Base-by-base conservation (phyloP, 2,329 filamentous ascomycete genomes). In the Rhynchosporium graminicola region DNA sequence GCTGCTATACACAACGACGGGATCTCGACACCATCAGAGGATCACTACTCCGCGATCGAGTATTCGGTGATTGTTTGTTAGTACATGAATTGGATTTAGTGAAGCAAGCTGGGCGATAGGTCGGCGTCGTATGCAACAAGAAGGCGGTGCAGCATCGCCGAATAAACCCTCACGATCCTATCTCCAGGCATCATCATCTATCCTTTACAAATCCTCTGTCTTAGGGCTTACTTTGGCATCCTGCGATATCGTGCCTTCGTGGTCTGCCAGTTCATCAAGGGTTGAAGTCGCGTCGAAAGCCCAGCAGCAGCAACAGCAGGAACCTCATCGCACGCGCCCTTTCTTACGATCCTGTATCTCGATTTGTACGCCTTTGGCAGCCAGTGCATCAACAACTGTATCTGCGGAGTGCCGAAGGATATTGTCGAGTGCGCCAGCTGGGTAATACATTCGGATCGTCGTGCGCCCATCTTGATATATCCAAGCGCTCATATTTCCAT, bases 81-180 rank as follows among this genome's bases (percentile, higher is more conserved):
- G 38, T 20, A 20, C 20, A 20, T 20, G 50, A 38, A n/a, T 20
- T 31, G 40, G 51, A 54, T 38, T 26, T 42, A 36, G n/a, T 54
- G 33, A 9, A 36, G 47, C 38, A 26, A 26, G 4, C 47, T 50
- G 29, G 46, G 26, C 46, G 29, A 28, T 50, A 29, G 31, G 31
- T 29, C 13, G 47, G 47, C 47, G 31, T 50, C 47, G 47, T 50
- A 50, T 29, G 47, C 47, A 36, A 29, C 31, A 50, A 29, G 47
- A 33, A 50, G 47, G 47, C 47, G 47, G 47, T 50, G 47, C 47
- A 50, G 47, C 47, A 50, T 50, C 47, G 47, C 47, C 47, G 47
- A 50, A 50, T 46, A 50, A 50, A 33, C 47, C 47, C 47, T 50
- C 47, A 50, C 47, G 47, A 50, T 50, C 47, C 47, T 33, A 50